A percentile compares a stretch with the other conserved stretches of the same genome.
Evolutionary conservation across 208 protist species (phyloP).

Genomic region (Tritrichomonas musculus): DNA sequence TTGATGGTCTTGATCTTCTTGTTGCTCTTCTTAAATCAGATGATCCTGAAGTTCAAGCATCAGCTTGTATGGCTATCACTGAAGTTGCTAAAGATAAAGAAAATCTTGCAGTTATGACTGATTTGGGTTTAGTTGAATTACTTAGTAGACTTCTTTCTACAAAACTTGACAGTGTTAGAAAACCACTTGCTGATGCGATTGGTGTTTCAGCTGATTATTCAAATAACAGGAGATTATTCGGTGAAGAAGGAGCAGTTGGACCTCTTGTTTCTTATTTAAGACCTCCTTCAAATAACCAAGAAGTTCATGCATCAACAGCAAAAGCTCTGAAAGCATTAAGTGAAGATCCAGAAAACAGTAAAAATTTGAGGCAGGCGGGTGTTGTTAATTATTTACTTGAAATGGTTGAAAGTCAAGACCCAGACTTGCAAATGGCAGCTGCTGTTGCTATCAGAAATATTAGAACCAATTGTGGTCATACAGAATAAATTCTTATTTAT

Average conservation of each 20-base stretch:
- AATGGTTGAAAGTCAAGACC: conserved; percentile 24
- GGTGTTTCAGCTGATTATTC: not conserved
- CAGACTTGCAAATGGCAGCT: conserved; percentile 10
- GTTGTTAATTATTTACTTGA: conserved; percentile 12
- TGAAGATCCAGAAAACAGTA: conserved; percentile 19
- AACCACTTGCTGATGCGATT: conserved; percentile 8
- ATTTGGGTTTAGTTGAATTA: not conserved
- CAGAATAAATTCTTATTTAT: too few relatives aligned
- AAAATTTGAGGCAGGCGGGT: not conserved
- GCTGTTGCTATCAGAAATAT: conserved; percentile 33
- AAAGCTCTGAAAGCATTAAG: conserved; percentile 4
- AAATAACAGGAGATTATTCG: conserved; percentile 16
- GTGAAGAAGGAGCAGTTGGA: conserved; percentile 23
- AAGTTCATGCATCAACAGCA: conserved; percentile 18
- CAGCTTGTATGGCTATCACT: not conserved
- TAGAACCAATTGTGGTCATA: not conserved
- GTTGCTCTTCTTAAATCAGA: not conserved
- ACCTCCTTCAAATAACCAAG: not conserved
- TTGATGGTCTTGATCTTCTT: conserved; percentile 7
- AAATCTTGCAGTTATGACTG: conserved; percentile 27
- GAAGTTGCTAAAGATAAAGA: conserved; percentile 16
- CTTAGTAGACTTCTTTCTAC: not conserved
- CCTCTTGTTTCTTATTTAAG: conserved; percentile 9
- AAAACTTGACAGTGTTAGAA: not conserved
- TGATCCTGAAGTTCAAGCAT: conserved; percentile 6